Evolutionary conservation across 805 yeast genomes (phyloP), one percentile per base, ranked within the genome.

Genomic region (Metschnikowia koreensis): DNA sequence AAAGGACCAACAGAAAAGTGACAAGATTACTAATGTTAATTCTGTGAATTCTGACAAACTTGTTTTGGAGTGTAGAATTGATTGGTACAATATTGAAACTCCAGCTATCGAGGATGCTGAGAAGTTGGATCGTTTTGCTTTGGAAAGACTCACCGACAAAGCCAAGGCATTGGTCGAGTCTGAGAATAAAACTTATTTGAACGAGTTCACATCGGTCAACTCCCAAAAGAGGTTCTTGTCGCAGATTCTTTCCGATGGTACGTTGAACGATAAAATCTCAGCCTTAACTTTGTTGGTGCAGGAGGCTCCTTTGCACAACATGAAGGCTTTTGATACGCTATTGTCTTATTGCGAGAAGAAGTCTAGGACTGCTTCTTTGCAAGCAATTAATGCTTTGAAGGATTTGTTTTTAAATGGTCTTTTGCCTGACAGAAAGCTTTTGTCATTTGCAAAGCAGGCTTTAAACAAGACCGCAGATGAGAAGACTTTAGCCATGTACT

Each of bases 231-330:
- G 89, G 76, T 93, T 93, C 68, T 82, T 90, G 76, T 81, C 93
- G 1, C 96, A 93, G 69, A 86, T 94, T 60, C 80, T 94, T 62
- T 79, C 91, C 6, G 86, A 83, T 59, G 99, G 99, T 88, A 94
- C 99, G 0, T 77, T 93, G 61, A 86, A 84, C 61, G 99, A 94
- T 85, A 91, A 94, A 72, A 88, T 94, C 50, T 89, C 97, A 44
- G 97, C 99, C 0, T 78, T 94, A 64, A 93, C 99, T 0, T 81
- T 94, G 65, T 76, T 94, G 65, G 81, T 92, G 44, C 98, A 94
- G 66, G 98, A 94, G 72, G 92, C 97, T 2, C 99, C 99, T 7
- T 66, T 91, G 49, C 98, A 94, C 66, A 88, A 93, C 60, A 64
- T 85, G 47, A 88, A 89, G 66, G 89, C 97, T 0, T 75, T 94